A percentile compares a stretch with the other conserved stretches of the same genome.
phyloP scores from a whole-genome alignment of 2,329 filamentous ascomycete species.

The Cladosporium velox region DNA sequence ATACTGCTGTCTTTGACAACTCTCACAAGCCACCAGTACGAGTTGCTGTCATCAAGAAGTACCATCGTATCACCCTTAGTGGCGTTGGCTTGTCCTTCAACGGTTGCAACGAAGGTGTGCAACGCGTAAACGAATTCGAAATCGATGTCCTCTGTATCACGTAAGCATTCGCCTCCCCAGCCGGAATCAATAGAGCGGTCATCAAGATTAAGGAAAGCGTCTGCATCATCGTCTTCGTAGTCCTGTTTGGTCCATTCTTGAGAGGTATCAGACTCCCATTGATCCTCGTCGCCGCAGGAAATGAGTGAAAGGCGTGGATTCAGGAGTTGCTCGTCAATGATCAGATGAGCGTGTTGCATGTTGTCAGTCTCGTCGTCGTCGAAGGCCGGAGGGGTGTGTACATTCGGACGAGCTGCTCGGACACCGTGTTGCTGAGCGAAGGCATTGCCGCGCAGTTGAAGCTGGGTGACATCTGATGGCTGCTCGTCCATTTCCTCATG shows the following conservation, averaged over 20 bases:
- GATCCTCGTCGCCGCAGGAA: conserved; percentile 35
- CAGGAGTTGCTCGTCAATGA: conserved; percentile 46
- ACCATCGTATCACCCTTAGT: conserved; percentile 99
- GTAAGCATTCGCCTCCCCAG: conserved; percentile 84
- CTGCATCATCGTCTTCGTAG: conserved; percentile 61
- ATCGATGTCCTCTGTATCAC: conserved; percentile 94
- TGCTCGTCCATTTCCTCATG: neutral
- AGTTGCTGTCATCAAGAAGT: conserved; percentile 95
- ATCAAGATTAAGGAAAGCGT: conserved; percentile 59
- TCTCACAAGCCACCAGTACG: conserved; percentile 98
- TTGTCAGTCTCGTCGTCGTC: neutral
- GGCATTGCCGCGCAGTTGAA: neutral
- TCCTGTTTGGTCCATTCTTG: conserved; percentile 25
- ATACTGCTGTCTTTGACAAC: conserved; percentile 98
- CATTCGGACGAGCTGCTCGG: conserved; percentile 20
- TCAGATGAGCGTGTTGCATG: conserved; percentile 30
- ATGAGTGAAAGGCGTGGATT: conserved; percentile 28
- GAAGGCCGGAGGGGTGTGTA: conserved; percentile 34
- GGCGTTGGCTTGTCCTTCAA: conserved; percentile 97
- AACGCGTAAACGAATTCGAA: conserved; percentile 99
- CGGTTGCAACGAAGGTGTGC: conserved; percentile 95
- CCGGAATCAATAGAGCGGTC: conserved; percentile 68
- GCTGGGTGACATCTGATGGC: neutral
- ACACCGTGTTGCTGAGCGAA: conserved; percentile 4
- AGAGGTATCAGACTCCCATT: conserved; percentile 31